Percentiles rank a stretch among this genome's conserved stretches.
Conservation (phyloP, 352 stramenopile genomes). For the Phytophthora pluvialis region DNA sequence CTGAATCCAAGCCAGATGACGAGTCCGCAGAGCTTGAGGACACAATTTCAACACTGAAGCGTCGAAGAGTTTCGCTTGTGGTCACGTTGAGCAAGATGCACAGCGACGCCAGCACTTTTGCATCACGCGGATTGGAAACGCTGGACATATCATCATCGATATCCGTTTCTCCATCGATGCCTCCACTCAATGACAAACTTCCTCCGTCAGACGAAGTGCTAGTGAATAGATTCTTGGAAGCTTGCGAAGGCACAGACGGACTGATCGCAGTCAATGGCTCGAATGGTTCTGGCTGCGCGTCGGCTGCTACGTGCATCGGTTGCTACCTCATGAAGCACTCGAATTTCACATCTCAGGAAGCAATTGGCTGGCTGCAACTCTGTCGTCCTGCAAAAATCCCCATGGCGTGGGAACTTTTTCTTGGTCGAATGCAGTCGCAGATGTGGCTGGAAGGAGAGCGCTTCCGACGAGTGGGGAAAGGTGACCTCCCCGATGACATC, state of each 20-base stretch:
- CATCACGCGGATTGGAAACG: slow-evolving; percentile 17
- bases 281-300: slow-evolving; percentile 22
- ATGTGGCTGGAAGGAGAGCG: slow-evolving; percentile 73
- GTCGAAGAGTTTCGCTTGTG: slow-evolving; percentile 34
- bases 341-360: slow-evolving; percentile 93
- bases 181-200: slow-evolving; percentile 1
- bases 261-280: slow-evolving; percentile 85
- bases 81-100: slow-evolving; percentile 22
- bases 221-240: slow-evolving; percentile 85
- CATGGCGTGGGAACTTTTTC: slow-evolving; percentile 87
- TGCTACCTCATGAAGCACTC: slow-evolving; percentile 99
- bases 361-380: slow-evolving; percentile 96
- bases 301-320: slow-evolving; percentile 95
- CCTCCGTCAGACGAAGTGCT: slow-evolving; percentile 58
- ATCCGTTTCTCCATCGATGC: not conserved
- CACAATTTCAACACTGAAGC: slow-evolving; percentile 28
- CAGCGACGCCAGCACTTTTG: slow-evolving; percentile 14
- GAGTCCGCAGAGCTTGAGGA: not conserved
- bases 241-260: slow-evolving; percentile 79
- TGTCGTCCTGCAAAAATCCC: slow-evolving; percentile 91
- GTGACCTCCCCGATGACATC: slow-evolving; percentile 11
- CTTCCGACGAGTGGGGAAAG: slow-evolving; percentile 37
- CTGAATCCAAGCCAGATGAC: slow-evolving; percentile 7
- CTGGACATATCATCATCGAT: slow-evolving; percentile 23
- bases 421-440: slow-evolving; percentile 85